Evolutionary conservation across 176 grass and related monocot species (phyloP).

Genomic region (Hordeum marinum): DNA sequence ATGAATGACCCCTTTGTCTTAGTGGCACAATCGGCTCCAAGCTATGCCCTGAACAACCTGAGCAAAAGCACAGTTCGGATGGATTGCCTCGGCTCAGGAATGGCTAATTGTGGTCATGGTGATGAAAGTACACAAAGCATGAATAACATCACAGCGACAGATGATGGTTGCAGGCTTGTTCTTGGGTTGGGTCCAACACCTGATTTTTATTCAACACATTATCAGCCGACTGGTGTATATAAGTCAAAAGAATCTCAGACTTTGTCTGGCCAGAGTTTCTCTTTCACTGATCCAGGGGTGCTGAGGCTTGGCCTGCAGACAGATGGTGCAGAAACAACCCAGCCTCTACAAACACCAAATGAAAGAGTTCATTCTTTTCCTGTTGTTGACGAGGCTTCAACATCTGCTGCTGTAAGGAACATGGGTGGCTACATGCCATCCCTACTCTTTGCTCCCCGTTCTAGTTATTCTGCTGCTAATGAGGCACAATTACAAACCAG

Average conservation of each 20-base stretch:
- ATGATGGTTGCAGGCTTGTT: conserved; percentile 63
- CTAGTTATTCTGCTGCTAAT: not conserved
- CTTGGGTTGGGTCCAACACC: conserved; percentile 80
- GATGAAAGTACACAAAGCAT: conserved; percentile 10
- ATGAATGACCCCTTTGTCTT: conserved; percentile 24
- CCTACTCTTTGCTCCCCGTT: conserved; percentile 51
- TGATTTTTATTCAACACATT: conserved; percentile 49
- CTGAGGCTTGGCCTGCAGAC: conserved; percentile 52
- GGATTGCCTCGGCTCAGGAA: conserved; percentile 33
- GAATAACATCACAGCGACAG: conserved; percentile 30
- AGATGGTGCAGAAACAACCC: conserved; percentile 30
- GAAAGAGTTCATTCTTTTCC: conserved; percentile 27
- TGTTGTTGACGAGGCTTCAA: conserved; percentile 63
- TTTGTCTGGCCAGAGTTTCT: conserved; percentile 29
- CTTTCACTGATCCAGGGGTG: conserved; percentile 36
- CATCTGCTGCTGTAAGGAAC: conserved; percentile 58
- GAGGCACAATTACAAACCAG: conserved; percentile 8
- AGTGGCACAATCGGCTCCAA: conserved; percentile 21
- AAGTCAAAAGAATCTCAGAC: conserved; percentile 35
- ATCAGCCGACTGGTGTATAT: not conserved
- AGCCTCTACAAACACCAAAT: conserved; percentile 11
- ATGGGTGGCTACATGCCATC: conserved; percentile 73
- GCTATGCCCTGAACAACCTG: conserved; percentile 34
- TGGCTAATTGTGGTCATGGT: conserved; percentile 12
- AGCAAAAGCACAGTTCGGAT: conserved; percentile 34